Evolutionary conservation across 441 rosid species (phyloP).

Genomic region (Euphorbia schlechtendalii): DNA sequence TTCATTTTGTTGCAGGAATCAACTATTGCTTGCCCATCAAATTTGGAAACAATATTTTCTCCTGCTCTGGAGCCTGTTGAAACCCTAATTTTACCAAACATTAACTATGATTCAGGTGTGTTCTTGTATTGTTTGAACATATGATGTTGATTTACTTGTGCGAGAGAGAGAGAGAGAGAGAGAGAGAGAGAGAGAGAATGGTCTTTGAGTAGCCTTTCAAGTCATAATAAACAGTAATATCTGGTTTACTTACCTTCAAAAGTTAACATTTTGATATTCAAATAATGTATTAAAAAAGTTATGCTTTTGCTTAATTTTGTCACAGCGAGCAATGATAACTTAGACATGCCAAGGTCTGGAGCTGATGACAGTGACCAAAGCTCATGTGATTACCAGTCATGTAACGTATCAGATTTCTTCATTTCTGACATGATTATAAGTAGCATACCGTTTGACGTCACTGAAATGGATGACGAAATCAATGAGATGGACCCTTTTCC

Average conservation of each 20-base stretch:
- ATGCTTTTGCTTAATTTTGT: conserved; percentile 11
- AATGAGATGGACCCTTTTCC: conserved; percentile 43
- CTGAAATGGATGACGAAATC: conserved; percentile 36
- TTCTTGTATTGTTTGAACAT: conserved; percentile 1
- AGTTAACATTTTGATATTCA: not conserved
- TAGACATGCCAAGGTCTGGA: conserved; percentile 39
- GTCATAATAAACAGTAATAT: not conserved
- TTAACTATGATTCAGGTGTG: conserved; percentile 36
- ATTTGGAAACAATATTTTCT: conserved; percentile 58
- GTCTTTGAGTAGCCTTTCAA: not conserved
- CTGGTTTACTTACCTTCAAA: not conserved
- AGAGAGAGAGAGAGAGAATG: not conserved
- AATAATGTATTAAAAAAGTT: conserved; percentile 3
- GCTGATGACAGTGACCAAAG: conserved; percentile 42
- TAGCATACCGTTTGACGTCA: conserved; percentile 65
- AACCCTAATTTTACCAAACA: conserved; percentile 24
- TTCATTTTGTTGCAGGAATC: conserved; percentile 38
- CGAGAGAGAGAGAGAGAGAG: not conserved
- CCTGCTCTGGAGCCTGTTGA: conserved; percentile 47
- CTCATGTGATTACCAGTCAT: conserved; percentile 51
- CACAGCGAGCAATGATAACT: conserved; percentile 36
- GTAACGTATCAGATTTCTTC: conserved; percentile 71
- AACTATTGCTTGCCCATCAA: conserved; percentile 27
- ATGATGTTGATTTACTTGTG: not conserved
- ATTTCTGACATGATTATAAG: conserved; percentile 74